A percentile compares a stretch with the other conserved stretches of the same genome.
phyloP scores from a whole-genome alignment of 495 filamentous ascomycete species.

The Talaromyces adpressus region DNA sequence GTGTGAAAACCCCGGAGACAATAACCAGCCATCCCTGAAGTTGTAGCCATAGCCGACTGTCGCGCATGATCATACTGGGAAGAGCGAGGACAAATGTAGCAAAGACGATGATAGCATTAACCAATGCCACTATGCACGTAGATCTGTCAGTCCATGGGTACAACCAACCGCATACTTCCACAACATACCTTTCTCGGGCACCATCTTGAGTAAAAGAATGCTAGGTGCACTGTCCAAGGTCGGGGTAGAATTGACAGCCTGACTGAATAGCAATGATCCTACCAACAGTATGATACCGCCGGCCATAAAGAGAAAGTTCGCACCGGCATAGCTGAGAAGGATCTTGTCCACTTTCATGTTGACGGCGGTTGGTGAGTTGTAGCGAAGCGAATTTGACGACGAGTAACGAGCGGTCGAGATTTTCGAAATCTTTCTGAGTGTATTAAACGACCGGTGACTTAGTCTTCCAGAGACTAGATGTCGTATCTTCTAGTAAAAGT shows the following conservation, averaged over 20 bases:
- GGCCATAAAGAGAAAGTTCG: constrained; percentile 54
- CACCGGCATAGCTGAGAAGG: constrained; percentile 46
- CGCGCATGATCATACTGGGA: constrained; percentile 25
- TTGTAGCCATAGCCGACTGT: constrained; percentile 30
- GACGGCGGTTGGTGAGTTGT: background rate
- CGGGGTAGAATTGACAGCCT: constrained; percentile 31
- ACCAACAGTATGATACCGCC: constrained; percentile 57
- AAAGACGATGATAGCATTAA: constrained; percentile 59
- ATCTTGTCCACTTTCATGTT: constrained; percentile 38
- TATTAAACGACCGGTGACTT: background rate
- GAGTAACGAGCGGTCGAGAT: background rate
- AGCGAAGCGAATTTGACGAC: background rate
- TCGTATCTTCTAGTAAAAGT: background rate
- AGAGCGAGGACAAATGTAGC: constrained; percentile 38
- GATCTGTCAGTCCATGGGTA: background rate
- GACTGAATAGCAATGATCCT: constrained; percentile 53
- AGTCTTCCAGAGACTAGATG: background rate
- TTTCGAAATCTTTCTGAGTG: background rate
- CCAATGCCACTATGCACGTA: constrained; percentile 46
- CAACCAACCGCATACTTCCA: background rate
- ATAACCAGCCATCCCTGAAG: constrained; percentile 52
- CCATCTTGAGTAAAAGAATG: constrained; percentile 52
- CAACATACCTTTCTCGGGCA: constrained; percentile 52
- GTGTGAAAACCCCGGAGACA: constrained; percentile 53
- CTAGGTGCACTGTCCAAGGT: constrained; percentile 51